Base-by-base conservation (phyloP, 1,139 yeast genomes). In the Yamadazyma songkhlaensis region DNA sequence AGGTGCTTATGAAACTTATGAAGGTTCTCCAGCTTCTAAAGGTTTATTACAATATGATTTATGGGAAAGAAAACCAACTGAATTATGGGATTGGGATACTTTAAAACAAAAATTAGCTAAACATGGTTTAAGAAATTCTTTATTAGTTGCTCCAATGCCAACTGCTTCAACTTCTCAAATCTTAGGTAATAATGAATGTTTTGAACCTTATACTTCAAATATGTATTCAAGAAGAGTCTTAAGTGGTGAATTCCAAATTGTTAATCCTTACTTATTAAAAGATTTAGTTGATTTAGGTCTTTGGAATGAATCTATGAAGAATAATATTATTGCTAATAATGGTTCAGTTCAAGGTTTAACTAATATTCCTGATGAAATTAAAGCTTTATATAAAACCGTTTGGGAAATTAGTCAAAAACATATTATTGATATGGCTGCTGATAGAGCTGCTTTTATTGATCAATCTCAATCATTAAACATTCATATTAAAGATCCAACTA, bases 161-260 rank as follows among this genome's bases (percentile, higher is more conserved):
- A 77, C 83, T 38, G 83, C 83, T 20, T 76, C 82, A 11, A 77
- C 82, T 8, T 77, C 82, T 3, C 83, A 77, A 57, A 77, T 77
- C 39, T 65, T 77, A 49, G 82, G 82, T 45, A 72, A 68, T 56
- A 77, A 75, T 52, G 83, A 77, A 58, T 77, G 82, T 59, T 77
- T 77, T 53, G 83, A 77, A 55, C 83, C 83, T 26, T 74, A 67
- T 56, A 77, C 83, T 22, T 76, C 81, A 11, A 77, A 77, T 54
- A 68, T 77, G 45, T 77, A 77, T 54, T 69, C 77, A 25, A 70
- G 83, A 63, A 71, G 83, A 61, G 82, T 77, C 10, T 62, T 77
- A 37, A 74, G 81, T 15, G 83, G 83, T 42, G 83, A 77, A 57
- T 77, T 71, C 60, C 83, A 77, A 59, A 72, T 77, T 47, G 81